phyloP scores from a whole-genome alignment of 2,329 filamentous ascomycete species.

The Fusarium chaquense region DNA sequence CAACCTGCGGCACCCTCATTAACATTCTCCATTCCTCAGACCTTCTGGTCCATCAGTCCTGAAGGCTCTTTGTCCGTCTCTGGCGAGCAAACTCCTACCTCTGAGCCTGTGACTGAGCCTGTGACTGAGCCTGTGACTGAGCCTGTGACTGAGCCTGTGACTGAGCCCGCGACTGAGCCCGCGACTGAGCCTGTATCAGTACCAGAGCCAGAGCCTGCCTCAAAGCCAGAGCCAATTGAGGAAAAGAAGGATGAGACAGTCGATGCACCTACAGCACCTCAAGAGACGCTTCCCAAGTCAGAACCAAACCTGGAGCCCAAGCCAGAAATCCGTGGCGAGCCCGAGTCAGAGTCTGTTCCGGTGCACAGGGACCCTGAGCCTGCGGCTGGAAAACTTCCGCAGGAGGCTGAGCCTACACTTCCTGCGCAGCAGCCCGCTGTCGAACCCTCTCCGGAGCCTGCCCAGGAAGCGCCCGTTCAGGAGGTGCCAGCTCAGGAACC shows the following conservation, averaged over 20 bases:
- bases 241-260: constrained; percentile 12
- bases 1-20: constrained; percentile 55
- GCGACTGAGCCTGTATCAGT: constrained; percentile 3
- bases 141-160: constrained; percentile 6
- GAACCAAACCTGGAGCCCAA: constrained; percentile 25
- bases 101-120: constrained; percentile 21
- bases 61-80: constrained; percentile 57
- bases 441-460: constrained; percentile 22
- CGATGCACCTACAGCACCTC: background rate
- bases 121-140: background rate
- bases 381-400: constrained; percentile 19
- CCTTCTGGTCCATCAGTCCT: constrained; percentile 65
- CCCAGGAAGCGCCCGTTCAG: background rate
- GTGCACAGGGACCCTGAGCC: constrained; percentile 28
- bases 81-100: constrained; percentile 26
- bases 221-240: constrained; percentile 5
- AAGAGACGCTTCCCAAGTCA: constrained; percentile 14
- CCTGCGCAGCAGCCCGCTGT: constrained; percentile 31
- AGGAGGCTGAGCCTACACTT: constrained; percentile 28
- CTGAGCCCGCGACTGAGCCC: background rate
- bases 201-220: background rate
- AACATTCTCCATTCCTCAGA: constrained; percentile 61
- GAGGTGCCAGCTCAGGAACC: constrained; percentile 12
- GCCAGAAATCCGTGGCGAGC: constrained; percentile 25
- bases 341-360: constrained; percentile 31